Base-by-base conservation (phyloP, 169 alveolate genomes). In the Amoebophrya sp. region DNA sequence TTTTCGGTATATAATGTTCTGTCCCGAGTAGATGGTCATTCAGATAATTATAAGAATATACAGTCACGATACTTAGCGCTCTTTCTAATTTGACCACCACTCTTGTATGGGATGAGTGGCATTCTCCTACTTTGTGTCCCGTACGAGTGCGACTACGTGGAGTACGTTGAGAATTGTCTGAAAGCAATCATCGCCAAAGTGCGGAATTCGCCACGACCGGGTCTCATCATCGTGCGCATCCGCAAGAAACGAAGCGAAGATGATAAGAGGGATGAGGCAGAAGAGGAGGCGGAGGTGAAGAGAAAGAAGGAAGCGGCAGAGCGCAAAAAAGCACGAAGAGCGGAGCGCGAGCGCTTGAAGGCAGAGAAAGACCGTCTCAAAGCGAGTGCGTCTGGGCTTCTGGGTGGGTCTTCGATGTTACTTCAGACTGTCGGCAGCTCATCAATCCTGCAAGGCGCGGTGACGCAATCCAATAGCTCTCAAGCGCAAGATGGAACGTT, bases 81-180 rank as follows among this genome's bases (percentile, higher is more conserved):
- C n/a, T n/a, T n/a, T n/a, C n/a, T n/a, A n/a, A n/a, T n/a, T n/a
- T n/a, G n/a, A n/a, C 83, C 83, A 0, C 83, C 83, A 6, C 83
- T 65, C 33, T 36, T 65, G 33, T 65, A 65, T 26, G 83, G 83
- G 36, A 6, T 65, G 36, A 26, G 36, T 10, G 83, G 83, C 33
- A 65, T 65, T 18, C n/a, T 65, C 38, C 38, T 65, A 1, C 33
- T 65, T 10, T 65, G 83, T 36, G 83, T 65, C 36, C 83, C 83
- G 33, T 65, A 12, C 83, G 83, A 65, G 83, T 65, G 83, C 83
- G 83, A 65, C 83, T 65, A 65, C 83, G 83, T 65, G 83, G 83
- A 65, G 2, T 65, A 26, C 33, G 83, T 65, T 29, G 83, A 65
- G 83, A 65, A 65, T 36, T 26, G 39, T 29, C 26, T 65, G 83